phyloP scores from a whole-genome alignment of 345 rosid species.

The Reutealis trisperma region DNA sequence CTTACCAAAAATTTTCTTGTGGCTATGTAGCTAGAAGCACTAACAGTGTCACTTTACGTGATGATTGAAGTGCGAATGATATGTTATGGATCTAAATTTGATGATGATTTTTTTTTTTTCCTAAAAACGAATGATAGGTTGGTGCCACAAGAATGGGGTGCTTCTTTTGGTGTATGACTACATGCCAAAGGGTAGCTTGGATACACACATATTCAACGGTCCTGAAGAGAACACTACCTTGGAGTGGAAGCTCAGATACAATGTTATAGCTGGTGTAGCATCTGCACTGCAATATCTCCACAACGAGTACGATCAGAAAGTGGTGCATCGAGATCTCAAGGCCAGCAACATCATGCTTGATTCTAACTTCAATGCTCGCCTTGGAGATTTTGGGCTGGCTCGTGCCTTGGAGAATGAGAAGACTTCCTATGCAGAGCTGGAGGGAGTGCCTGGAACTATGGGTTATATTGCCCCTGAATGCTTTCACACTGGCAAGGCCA shows the following conservation, averaged over 20 bases:
- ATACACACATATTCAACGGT: slow-evolving; percentile 44
- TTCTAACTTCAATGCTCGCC: slow-evolving; percentile 51
- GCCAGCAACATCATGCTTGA: slow-evolving; percentile 68
- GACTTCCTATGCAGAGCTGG: slow-evolving; percentile 55
- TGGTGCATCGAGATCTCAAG: slow-evolving; percentile 67
- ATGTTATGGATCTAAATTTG: not conserved
- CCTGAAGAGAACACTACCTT: slow-evolving; percentile 23
- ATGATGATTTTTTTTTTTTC: not conserved
- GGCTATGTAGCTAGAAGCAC: too few species aligned
- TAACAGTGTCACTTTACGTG: not conserved
- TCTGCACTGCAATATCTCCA: slow-evolving; percentile 64
- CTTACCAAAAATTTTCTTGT: too few species aligned
- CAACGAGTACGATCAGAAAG: slow-evolving; percentile 57
- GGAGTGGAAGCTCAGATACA: slow-evolving; percentile 44
- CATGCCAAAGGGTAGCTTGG: slow-evolving; percentile 71
- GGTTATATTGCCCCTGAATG: slow-evolving; percentile 65
- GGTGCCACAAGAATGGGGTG: slow-evolving; percentile 58
- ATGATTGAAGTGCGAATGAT: not conserved
- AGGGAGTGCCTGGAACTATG: slow-evolving; percentile 53
- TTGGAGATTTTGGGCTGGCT: slow-evolving; percentile 62
- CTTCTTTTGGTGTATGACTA: slow-evolving; percentile 55
- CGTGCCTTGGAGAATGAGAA: slow-evolving; percentile 54
- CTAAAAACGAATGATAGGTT: slow-evolving; percentile 29
- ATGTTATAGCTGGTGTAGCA: slow-evolving; percentile 50
- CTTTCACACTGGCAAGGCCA: slow-evolving; percentile 57